Percentiles rank a stretch among this genome's conserved stretches.
Conservation (phyloP, 83 land plant species). For the Picea abies region DNA sequence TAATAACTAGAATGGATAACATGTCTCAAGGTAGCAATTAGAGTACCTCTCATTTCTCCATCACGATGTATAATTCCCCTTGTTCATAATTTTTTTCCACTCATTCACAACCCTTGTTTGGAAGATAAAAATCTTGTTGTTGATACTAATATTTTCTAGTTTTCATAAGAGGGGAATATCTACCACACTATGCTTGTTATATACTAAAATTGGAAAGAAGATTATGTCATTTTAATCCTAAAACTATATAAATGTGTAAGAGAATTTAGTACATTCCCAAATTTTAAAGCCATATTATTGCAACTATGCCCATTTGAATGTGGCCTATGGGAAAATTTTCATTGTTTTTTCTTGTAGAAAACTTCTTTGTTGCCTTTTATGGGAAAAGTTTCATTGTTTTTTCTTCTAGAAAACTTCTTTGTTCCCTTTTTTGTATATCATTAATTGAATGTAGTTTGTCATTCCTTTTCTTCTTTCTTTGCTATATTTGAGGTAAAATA, state of each 20-base stretch:
- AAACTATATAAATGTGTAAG: background rate
- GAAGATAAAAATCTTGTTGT: background rate
- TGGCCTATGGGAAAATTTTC: no score
- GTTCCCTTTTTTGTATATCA: no score
- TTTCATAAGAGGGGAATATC: background rate
- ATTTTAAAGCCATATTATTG: background rate
- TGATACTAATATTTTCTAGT: background rate
- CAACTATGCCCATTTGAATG: no score
- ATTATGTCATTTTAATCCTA: background rate
- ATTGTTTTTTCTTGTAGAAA: no score
- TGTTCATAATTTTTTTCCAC: conserved; percentile 76
- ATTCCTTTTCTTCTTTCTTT: no score
- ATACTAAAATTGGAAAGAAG: background rate
- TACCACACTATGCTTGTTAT: no score
- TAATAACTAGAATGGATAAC: conserved; percentile 98
- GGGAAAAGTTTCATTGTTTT: no score
- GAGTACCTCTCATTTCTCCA: conserved; percentile 86
- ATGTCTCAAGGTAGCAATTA: conserved; percentile 87
- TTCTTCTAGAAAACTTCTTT: no score
- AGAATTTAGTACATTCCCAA: background rate
- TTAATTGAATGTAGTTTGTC: no score
- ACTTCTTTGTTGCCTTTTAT: no score
- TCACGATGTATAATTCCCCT: conserved; percentile 88
- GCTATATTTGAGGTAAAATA: no score
- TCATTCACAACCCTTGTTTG: background rate